A percentile compares a stretch with the other conserved stretches of the same genome.
phyloP scores from a whole-genome alignment of 1,139 yeast genomes.

The Magnusiomyces fungicola region DNA sequence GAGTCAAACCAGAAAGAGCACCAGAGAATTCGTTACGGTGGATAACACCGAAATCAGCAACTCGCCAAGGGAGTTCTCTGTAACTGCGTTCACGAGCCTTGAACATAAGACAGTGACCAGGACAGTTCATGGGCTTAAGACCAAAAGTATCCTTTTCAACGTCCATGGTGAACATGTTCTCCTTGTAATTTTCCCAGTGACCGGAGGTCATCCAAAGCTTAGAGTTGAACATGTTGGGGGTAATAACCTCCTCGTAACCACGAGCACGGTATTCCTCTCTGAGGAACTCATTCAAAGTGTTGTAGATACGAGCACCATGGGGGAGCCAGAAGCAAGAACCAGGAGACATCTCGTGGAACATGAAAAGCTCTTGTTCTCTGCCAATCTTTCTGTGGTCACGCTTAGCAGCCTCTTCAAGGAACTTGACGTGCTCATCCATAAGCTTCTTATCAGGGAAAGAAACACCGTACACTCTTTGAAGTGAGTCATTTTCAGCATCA shows the following conservation, averaged over 20 bases:
- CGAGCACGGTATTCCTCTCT: slow-evolving; percentile 79
- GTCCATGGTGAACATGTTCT: slow-evolving; percentile 93
- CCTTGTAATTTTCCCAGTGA: slow-evolving; percentile 96
- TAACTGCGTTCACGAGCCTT: slow-evolving; percentile 83
- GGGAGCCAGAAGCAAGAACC: slow-evolving; percentile 98
- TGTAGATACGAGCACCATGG: slow-evolving; percentile 94
- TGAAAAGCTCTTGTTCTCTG: slow-evolving; percentile 89
- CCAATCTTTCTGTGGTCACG: slow-evolving; percentile 98
- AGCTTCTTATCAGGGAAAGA: slow-evolving; percentile 98
- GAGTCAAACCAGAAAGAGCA: slow-evolving; percentile 79
- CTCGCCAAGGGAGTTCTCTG: slow-evolving; percentile 92
- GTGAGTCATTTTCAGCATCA: slow-evolving; percentile 84
- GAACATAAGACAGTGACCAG: slow-evolving; percentile 92
- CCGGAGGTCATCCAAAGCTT: slow-evolving; percentile 97
- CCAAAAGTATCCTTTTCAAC: slow-evolving; percentile 84
- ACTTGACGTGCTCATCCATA: slow-evolving; percentile 92
- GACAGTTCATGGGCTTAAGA: slow-evolving; percentile 97
- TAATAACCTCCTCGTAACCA: slow-evolving; percentile 95
- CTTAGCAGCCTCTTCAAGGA: slow-evolving; percentile 91
- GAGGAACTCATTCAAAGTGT: slow-evolving; percentile 68
- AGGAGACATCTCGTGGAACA: slow-evolving; percentile 94
- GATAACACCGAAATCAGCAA: slow-evolving; percentile 91
- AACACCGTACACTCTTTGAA: slow-evolving; percentile 96
- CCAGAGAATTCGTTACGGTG: slow-evolving; percentile 96
- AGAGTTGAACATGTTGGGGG: slow-evolving; percentile 95